A percentile compares a stretch with the other conserved stretches of the same genome.
phyloP scores from a whole-genome alignment of 306 rosid genomes.

The Quercus gilva region DNA sequence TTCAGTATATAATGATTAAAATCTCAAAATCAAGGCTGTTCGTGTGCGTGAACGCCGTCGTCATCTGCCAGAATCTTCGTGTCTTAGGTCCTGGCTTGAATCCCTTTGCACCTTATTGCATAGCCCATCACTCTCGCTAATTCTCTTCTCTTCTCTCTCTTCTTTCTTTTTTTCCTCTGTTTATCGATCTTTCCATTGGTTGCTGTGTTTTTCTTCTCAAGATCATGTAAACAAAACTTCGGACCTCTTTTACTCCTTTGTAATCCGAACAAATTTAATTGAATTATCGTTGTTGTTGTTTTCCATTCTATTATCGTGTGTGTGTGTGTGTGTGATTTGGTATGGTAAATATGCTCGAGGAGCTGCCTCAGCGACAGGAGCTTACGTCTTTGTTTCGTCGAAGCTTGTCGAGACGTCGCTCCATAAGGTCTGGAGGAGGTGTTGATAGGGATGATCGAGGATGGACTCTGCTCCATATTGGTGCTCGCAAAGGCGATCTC shows the following conservation, averaged over 20 bases:
- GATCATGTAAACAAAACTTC: conserved; percentile 33
- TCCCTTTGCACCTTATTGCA: conserved; percentile 83
- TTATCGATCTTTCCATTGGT: no score
- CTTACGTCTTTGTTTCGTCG: conserved; percentile 29
- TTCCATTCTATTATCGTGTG: no score
- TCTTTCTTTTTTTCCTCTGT: neutral
- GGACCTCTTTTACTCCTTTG: no score
- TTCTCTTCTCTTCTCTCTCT: conserved; percentile 20
- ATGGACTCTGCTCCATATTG: conserved; percentile 81
- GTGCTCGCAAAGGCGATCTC: conserved; percentile 72
- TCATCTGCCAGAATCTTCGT: conserved; percentile 64
- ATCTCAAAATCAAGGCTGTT: no score
- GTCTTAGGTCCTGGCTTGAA: conserved; percentile 97
- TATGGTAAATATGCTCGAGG: no score
- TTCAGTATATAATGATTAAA: no score
- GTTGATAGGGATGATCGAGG: conserved; percentile 77
- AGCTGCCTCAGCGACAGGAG: conserved; percentile 12
- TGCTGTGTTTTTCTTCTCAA: neutral
- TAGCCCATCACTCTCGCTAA: conserved; percentile 87
- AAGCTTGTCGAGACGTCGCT: conserved; percentile 60
- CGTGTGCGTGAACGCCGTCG: conserved; percentile 26
- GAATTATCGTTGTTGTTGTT: no score
- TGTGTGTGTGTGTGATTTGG: no score
- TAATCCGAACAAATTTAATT: no score
- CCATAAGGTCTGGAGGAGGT: conserved; percentile 32